Conservation (phyloP, 2,329 filamentous ascomycete genomes). For the Paecilomyces dactylethromorphus region DNA sequence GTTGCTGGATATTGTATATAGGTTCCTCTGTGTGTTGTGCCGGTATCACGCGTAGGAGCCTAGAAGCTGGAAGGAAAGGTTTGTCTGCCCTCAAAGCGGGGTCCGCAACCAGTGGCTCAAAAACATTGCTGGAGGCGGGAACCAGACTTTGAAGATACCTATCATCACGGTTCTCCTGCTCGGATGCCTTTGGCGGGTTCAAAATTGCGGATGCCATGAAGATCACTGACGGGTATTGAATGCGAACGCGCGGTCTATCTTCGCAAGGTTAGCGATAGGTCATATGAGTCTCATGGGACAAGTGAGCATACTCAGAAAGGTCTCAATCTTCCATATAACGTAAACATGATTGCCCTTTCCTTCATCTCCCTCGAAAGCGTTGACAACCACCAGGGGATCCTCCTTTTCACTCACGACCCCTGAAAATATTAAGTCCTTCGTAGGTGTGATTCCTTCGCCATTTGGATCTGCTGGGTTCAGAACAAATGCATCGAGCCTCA, state of each 20-base stretch:
- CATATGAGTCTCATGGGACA: neutral
- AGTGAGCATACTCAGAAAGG: slow-evolving; percentile 31
- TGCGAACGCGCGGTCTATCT: slow-evolving; percentile 44
- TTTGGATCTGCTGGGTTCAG: slow-evolving; percentile 34
- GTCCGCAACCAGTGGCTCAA: slow-evolving; percentile 49
- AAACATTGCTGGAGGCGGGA: slow-evolving; percentile 52
- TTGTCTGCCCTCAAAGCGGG: slow-evolving; percentile 40
- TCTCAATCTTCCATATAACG: slow-evolving; percentile 39
- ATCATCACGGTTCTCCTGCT: slow-evolving; percentile 31
- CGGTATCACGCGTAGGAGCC: slow-evolving; percentile 51
- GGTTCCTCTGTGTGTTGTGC: slow-evolving; percentile 43
- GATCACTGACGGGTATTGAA: slow-evolving; percentile 50
- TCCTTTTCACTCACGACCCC: slow-evolving; percentile 29
- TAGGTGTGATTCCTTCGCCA: slow-evolving; percentile 30
- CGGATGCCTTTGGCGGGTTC: slow-evolving; percentile 35
- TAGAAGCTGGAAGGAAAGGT: slow-evolving; percentile 52
- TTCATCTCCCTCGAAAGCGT: slow-evolving; percentile 34
- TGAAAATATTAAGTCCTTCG: slow-evolving; percentile 38
- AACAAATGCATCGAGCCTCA: slow-evolving; percentile 46
- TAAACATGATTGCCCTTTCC: slow-evolving; percentile 34
- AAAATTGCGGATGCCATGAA: slow-evolving; percentile 46
- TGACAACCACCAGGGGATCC: slow-evolving; percentile 40
- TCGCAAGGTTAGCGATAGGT: slow-evolving; percentile 7
- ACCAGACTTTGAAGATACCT: slow-evolving; percentile 49
- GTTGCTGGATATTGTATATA: slow-evolving; percentile 48